Evolutionary conservation across 768 basidiomycete genomes (phyloP).

Genomic region (Suillus sp.): DNA sequence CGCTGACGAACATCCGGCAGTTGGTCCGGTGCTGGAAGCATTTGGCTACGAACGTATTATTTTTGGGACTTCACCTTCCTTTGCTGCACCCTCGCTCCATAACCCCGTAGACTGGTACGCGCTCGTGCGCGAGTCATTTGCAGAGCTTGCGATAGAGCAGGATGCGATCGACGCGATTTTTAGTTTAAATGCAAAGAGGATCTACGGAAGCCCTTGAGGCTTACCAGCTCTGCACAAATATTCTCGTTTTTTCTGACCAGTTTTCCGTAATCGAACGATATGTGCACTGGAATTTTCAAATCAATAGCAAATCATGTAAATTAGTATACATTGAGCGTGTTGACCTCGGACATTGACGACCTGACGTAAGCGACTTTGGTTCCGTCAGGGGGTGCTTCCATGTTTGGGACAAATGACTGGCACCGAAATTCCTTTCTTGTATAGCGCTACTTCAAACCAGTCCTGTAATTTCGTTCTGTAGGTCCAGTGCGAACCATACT

Average conservation of each 20-base stretch:
- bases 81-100: slow-evolving; percentile 47
- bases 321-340: neutral
- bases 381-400: neutral
- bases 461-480: neutral
- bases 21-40: slow-evolving; percentile 81
- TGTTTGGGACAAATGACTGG: neutral
- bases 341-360: neutral
- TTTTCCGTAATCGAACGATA: slow-evolving; percentile 1
- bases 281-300: slow-evolving; percentile 1
- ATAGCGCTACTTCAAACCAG: neutral
- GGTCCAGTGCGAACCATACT: neutral
- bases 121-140: slow-evolving; percentile 74
- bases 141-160: slow-evolving; percentile 80
- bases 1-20: slow-evolving; percentile 38
- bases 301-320: neutral
- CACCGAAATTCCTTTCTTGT: slow-evolving; percentile 2
- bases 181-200: slow-evolving; percentile 45
- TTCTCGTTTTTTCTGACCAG: neutral
- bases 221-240: neutral
- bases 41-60: slow-evolving; percentile 84
- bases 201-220: slow-evolving; percentile 35
- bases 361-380: neutral
- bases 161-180: slow-evolving; percentile 78
- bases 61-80: slow-evolving; percentile 75
- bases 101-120: slow-evolving; percentile 77